Evolutionary conservation across 352 stramenopile species (phyloP).

Genomic region (Pythium sukuiense): DNA sequence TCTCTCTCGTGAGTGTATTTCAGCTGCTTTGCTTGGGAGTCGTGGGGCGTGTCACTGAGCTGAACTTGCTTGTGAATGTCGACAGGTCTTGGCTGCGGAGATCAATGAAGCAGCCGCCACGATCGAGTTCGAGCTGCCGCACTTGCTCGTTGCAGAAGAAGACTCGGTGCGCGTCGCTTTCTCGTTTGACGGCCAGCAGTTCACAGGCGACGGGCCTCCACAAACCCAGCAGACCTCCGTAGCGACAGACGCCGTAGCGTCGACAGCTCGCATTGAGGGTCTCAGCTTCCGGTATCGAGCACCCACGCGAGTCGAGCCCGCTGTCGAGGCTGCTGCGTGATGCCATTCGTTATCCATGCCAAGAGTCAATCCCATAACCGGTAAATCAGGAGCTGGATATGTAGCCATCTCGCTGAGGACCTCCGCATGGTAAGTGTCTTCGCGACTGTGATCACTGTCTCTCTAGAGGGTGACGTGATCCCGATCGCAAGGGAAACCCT

Average conservation of each 20-base stretch:
- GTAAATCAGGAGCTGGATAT: not conserved
- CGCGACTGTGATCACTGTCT: not conserved
- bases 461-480: not conserved
- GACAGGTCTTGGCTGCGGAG: conserved; percentile 13
- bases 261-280: not conserved
- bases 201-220: not conserved
- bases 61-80: not conserved
- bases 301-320: not conserved
- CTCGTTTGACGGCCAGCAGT: conserved; percentile 28
- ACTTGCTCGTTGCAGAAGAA: conserved; percentile 12
- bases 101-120: conserved; percentile 11
- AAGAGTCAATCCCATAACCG: no score
- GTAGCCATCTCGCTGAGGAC: not conserved
- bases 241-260: not conserved
- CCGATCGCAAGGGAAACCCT: no score
- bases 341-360: no score
- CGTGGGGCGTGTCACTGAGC: no score
- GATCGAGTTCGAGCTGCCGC: conserved; percentile 23
- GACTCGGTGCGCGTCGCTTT: conserved; percentile 19
- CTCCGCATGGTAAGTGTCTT: not conserved
- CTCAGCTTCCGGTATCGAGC: conserved; percentile 6
- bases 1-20: conserved; percentile 16
- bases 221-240: not conserved
- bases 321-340: not conserved
- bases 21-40: no score